Evolutionary conservation across 2,329 filamentous ascomycete genomes (phyloP), one percentile per base, ranked within the genome.

Genomic region (Samsoniella hepiali): DNA sequence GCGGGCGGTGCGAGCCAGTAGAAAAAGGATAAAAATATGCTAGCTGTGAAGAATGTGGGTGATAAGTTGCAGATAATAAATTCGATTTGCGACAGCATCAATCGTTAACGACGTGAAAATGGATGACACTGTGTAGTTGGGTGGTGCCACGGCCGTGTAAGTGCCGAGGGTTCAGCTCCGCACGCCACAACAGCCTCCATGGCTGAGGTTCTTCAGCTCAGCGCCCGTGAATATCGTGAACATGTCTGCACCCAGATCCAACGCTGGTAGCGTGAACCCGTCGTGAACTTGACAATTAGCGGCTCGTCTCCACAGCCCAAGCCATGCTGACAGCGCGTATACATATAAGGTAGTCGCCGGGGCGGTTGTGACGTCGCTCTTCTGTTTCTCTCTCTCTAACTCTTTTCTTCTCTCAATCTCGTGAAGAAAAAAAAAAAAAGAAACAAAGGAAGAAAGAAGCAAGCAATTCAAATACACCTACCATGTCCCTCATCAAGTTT

Each of bases 401-500:
- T 31, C 10, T 49, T 47, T 47, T 38, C 2, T 38, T 15, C n/a
- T 15, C 40, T 32, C n/a, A 15, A 3, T 15, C 13, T 53, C 31
- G 10, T 34, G 6, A n/a, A n/a, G 15, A 22, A 22, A 11, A n/a
- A n/a, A 10, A 29, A 3, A 49, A 8, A 3, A 7, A 9, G 7
- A 31, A 10, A 49, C 22, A 49, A 22, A 31, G 8, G n/a, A n/a
- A n/a, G n/a, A n/a, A n/a, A n/a, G n/a, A n/a, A n/a, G n/a, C n/a
- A 53, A 5, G 22, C 31, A 5, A 15, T 10, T 4, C 32, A 6
- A 17, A 34, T 22, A 22, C 32, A 22, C 31, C 36, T 0, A 22
- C 31, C 13, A 65, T 65, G 64, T 17, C 47, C 9, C 38, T 65
- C 50, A 54, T 65, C 50, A 61, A 63, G 22, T 63, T 65, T 38